Evolutionary conservation across 495 filamentous ascomycete species (phyloP).

Genomic region (Aspergillus sclerotiicarbonarius): DNA sequence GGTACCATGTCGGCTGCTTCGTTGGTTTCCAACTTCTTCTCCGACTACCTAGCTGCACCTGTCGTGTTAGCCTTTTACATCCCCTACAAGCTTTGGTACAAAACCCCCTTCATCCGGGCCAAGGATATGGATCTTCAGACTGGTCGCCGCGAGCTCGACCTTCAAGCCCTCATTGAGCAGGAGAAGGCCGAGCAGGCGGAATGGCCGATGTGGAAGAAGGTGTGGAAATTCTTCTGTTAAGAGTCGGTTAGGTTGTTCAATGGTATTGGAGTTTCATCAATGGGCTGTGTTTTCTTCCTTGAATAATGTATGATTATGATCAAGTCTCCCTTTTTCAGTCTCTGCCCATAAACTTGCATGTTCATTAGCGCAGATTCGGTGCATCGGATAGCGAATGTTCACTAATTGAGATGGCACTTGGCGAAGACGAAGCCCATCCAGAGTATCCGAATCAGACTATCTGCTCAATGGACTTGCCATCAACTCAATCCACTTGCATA

Average conservation of each 20-base stretch:
- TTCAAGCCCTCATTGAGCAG: conserved; percentile 69
- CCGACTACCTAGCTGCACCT: conserved; percentile 76
- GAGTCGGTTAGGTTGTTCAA: neutral
- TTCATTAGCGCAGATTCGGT: neutral
- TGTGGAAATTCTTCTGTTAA: conserved; percentile 59
- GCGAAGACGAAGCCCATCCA: no score
- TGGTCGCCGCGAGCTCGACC: conserved; percentile 83
- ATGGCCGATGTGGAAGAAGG: conserved; percentile 87
- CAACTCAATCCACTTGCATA: no score
- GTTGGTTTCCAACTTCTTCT: conserved; percentile 66
- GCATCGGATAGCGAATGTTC: neutral
- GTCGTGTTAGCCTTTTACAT: conserved; percentile 76
- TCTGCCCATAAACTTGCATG: neutral
- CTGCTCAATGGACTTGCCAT: no score
- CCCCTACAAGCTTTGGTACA: conserved; percentile 73
- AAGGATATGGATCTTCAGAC: conserved; percentile 83
- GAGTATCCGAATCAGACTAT: no score
- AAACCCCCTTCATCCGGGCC: conserved; percentile 62
- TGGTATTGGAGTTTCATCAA: neutral
- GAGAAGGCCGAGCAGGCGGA: conserved; percentile 67
- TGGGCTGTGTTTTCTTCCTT: neutral
- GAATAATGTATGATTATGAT: conserved; percentile 5
- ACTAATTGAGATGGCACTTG: neutral
- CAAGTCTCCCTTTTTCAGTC: neutral
- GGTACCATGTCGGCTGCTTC: conserved; percentile 35